These are phyloP conservation scores for Colletotrichum sp. DNA, from an alignment of 2,329 filamentous ascomycete genomes.

Conservation along the genomic window DNA sequence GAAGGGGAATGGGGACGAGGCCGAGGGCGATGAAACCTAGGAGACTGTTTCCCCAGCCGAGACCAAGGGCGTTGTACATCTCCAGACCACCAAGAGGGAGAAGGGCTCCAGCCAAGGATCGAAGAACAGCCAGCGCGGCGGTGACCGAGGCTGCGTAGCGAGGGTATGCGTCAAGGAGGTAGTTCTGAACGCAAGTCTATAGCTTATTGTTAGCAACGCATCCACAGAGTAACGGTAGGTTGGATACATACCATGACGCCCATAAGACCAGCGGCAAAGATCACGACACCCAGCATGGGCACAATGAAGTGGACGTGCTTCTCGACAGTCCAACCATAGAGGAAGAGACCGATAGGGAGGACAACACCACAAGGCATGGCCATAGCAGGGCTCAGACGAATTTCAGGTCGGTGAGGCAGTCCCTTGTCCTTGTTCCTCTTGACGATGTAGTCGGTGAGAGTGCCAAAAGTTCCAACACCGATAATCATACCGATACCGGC, in stretches of 20 bases:
- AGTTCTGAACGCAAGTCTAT: conserved; percentile 58
- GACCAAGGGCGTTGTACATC: conserved; percentile 42
- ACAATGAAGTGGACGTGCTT: conserved; percentile 57
- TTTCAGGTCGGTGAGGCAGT: conserved; percentile 30
- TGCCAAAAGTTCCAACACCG: conserved; percentile 41
- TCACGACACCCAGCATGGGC: conserved; percentile 52
- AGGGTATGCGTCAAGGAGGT: conserved; percentile 61
- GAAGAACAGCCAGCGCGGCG: conserved; percentile 41
- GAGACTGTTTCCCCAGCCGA: conserved; percentile 49
- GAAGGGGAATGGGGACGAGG: conserved; percentile 39
- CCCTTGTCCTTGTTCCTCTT: conserved; percentile 26
- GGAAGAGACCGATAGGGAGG: conserved; percentile 55
- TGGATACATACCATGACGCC: conserved; percentile 32
- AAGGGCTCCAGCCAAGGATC: conserved; percentile 40
- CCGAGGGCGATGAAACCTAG: conserved; percentile 42
- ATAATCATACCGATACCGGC: conserved; percentile 51
- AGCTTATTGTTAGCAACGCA: not conserved
- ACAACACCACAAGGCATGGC: conserved; percentile 33
- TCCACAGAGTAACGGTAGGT: not conserved
- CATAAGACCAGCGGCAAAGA: conserved; percentile 42
- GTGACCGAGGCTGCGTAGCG: conserved; percentile 43
- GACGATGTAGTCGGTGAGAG: conserved; percentile 35
- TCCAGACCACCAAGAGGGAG: conserved; percentile 41
- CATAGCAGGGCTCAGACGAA: conserved; percentile 28
- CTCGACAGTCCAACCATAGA: conserved; percentile 65